Evolutionary conservation across 331 rosid genomes (phyloP).

Genomic region (Acacia pycnantha): DNA sequence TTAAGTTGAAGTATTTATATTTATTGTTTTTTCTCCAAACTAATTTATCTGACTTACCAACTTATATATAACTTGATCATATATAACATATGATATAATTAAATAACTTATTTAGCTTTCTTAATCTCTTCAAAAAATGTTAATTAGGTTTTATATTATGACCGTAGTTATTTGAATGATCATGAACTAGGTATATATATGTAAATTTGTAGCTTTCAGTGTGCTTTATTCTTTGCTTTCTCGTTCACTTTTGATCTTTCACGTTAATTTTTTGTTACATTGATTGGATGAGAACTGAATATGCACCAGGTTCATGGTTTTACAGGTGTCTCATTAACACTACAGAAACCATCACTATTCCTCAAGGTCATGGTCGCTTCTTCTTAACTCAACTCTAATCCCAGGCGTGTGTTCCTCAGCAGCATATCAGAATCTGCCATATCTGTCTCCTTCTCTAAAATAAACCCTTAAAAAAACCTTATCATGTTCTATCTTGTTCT

Average conservation of each 20-base stretch:
- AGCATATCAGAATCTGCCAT: conserved; percentile 28
- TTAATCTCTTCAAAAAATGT: too few relatives aligned
- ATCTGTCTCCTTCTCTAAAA: conserved; percentile 15
- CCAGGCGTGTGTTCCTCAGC: background rate
- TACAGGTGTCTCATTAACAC: conserved; percentile 45
- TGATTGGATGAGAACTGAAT: conserved; percentile 58
- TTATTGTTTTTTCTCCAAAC: too few relatives aligned
- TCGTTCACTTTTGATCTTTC: conserved; percentile 21
- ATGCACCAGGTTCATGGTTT: conserved; percentile 36
- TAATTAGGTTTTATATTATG: too few relatives aligned
- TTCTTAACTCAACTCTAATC: conserved; percentile 13
- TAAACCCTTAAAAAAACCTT: conserved; percentile 38
- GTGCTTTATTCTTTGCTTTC: conserved; percentile 20
- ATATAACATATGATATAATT: too few relatives aligned
- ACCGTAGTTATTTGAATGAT: background rate
- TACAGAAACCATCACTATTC: conserved; percentile 32
- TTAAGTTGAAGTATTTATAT: too few relatives aligned
- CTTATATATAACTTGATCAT: too few relatives aligned
- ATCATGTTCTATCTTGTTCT: conserved; percentile 32
- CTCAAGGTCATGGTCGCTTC: conserved; percentile 33
- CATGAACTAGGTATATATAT: background rate
- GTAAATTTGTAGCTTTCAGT: conserved; percentile 10
- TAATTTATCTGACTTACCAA: too few relatives aligned
- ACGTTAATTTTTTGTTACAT: conserved; percentile 24
- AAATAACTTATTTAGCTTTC: too few relatives aligned